Percentiles rank a stretch among this genome's conserved stretches.
These are phyloP conservation scores for Ephemerocybe angulata DNA, from an alignment of 768 basidiomycete species.

Conservation along the genomic window DNA sequence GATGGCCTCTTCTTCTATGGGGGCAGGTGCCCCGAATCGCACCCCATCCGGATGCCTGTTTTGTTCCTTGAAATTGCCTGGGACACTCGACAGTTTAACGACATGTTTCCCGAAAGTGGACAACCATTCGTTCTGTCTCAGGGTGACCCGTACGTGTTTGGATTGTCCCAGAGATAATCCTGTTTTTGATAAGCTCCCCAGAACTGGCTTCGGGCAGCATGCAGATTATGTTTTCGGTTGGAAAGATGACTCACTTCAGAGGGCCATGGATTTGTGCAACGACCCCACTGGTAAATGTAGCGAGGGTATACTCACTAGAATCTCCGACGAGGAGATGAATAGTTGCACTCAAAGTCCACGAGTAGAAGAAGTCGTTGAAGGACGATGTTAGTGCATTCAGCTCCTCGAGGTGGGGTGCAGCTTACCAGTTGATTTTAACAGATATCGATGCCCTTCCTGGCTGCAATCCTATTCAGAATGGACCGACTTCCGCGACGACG, in stretches of 20 bases:
- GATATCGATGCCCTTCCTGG: constrained; percentile 5
- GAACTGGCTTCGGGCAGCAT: constrained; percentile 8
- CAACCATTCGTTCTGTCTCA: constrained; percentile 9
- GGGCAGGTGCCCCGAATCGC: constrained; percentile 7
- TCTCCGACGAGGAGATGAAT: constrained; percentile 7
- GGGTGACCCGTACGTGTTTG: constrained; percentile 6
- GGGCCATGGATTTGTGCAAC: constrained; percentile 5
- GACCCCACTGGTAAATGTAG: neutral
- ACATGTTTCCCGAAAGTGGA: constrained; percentile 5
- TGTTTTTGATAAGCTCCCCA: neutral
- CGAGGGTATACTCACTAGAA: neutral
- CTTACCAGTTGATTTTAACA: too few species aligned
- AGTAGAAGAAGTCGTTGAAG: constrained; percentile 3
- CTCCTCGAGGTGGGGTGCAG: neutral
- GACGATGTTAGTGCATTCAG: neutral
- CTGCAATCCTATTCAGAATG: constrained; percentile 10
- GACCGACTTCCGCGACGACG: constrained; percentile 5
- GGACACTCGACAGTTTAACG: constrained; percentile 9
- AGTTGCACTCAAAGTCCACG: neutral
- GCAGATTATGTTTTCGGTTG: constrained; percentile 11
- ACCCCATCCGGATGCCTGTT: constrained; percentile 9
- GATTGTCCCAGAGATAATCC: neutral
- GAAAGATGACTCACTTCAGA: constrained; percentile 2
- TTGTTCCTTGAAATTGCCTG: constrained; percentile 7
- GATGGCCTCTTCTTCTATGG: constrained; percentile 1